These are phyloP conservation scores for Neofusicoccum kwambonambiense DNA, from an alignment of 2,329 filamentous ascomycete species.

Conservation along the genomic window DNA sequence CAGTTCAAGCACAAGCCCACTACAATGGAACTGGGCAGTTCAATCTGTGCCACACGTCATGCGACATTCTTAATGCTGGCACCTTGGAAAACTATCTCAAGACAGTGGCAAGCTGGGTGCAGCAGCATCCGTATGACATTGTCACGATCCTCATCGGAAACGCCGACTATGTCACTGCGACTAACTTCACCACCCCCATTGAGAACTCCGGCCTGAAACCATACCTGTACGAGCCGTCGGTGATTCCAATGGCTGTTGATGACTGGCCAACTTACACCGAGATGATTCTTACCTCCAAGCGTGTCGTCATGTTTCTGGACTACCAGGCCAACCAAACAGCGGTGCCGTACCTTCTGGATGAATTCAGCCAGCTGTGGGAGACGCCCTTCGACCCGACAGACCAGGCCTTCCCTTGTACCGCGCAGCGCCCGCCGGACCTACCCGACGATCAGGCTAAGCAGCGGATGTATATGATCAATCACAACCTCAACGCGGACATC, in stretches of 20 bases:
- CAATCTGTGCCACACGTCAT: slow-evolving; percentile 83
- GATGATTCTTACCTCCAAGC: slow-evolving; percentile 41
- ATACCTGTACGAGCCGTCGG: slow-evolving; percentile 71
- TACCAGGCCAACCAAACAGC: slow-evolving; percentile 67
- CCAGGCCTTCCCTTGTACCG: slow-evolving; percentile 71
- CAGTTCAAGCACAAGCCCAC: slow-evolving; percentile 62
- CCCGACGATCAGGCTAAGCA: slow-evolving; percentile 48
- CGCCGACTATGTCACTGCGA: slow-evolving; percentile 65
- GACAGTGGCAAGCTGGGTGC: slow-evolving; percentile 70
- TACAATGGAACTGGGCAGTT: slow-evolving; percentile 52
- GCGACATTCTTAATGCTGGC: slow-evolving; percentile 77
- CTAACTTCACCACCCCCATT: slow-evolving; percentile 66
- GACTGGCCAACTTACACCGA: slow-evolving; percentile 82
- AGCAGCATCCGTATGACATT: slow-evolving; percentile 77
- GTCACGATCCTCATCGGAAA: slow-evolving; percentile 86
- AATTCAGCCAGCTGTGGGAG: slow-evolving; percentile 89
- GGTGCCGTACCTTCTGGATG: slow-evolving; percentile 80
- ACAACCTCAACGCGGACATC: slow-evolving; percentile 83
- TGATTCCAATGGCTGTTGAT: slow-evolving; percentile 66
- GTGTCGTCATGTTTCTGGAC: slow-evolving; percentile 42
- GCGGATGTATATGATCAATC: slow-evolving; percentile 80
- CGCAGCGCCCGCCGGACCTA: slow-evolving; percentile 73
- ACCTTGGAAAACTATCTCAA: slow-evolving; percentile 72
- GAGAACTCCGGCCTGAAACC: slow-evolving; percentile 68
- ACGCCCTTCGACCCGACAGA: slow-evolving; percentile 77